phyloP scores from a whole-genome alignment of 1,284 basidiomycete genomes.

The Malassezia furfur region DNA sequence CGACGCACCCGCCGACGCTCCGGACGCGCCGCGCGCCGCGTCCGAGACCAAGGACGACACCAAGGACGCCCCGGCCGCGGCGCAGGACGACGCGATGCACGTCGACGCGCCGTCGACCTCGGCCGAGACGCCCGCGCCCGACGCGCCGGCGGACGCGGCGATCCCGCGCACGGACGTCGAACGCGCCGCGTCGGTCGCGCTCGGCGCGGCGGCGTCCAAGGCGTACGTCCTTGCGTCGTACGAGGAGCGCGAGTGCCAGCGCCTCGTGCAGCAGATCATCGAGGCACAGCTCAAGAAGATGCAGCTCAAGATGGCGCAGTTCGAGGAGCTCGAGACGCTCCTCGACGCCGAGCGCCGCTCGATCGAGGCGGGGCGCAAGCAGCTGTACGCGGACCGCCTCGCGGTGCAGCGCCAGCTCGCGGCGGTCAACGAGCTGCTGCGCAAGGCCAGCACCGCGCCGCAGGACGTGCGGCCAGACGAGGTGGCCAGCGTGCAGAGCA shows the following conservation, averaged over 20 bases:
- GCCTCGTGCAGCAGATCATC: slow-evolving; percentile 73
- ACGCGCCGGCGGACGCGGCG: slow-evolving; percentile 20
- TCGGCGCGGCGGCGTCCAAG: slow-evolving; percentile 79
- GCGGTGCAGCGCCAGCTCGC: slow-evolving; percentile 40
- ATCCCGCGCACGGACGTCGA: slow-evolving; percentile 39
- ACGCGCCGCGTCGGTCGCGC: slow-evolving; percentile 47
- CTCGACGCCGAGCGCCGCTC: slow-evolving; percentile 39
- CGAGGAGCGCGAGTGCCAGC: slow-evolving; percentile 71
- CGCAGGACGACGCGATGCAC: neutral
- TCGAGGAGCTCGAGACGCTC: slow-evolving; percentile 42
- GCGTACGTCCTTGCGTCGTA: slow-evolving; percentile 71
- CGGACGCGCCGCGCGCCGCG: slow-evolving; percentile 2
- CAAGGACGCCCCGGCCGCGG: neutral
- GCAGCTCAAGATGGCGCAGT: slow-evolving; percentile 44
- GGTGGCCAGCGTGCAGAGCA: slow-evolving; percentile 23
- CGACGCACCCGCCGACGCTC: slow-evolving; percentile 20
- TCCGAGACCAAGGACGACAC: neutral
- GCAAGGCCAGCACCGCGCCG: slow-evolving; percentile 31
- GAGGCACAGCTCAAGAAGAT: slow-evolving; percentile 85
- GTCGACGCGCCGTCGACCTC: neutral
- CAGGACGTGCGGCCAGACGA: slow-evolving; percentile 28
- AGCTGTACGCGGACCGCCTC: slow-evolving; percentile 41
- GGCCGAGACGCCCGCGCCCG: neutral
- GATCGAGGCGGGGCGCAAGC: slow-evolving; percentile 36
- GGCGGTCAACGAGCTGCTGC: slow-evolving; percentile 38